Percentiles rank a stretch among this genome's conserved stretches.
Conservation (phyloP, 2,329 filamentous ascomycete genomes). For the Exserohilum turcica region DNA sequence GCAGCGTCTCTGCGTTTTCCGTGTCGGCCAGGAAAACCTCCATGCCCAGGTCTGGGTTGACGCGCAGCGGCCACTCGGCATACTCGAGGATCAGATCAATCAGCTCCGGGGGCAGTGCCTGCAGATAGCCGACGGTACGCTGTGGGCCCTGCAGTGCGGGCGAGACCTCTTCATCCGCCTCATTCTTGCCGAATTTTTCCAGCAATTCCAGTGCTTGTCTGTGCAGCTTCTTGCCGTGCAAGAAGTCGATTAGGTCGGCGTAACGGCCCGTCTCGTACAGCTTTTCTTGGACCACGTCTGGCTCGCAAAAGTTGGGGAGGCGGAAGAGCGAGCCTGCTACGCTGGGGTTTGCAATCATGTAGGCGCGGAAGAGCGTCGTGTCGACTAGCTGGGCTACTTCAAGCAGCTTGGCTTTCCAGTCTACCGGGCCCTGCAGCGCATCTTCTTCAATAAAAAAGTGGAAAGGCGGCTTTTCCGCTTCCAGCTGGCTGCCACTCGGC, state of each 20-base stretch:
- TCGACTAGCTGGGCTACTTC: slow-evolving; percentile 85
- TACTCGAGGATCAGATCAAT: slow-evolving; percentile 92
- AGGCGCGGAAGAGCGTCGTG: slow-evolving; percentile 89
- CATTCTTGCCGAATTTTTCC: slow-evolving; percentile 72
- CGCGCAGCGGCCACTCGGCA: slow-evolving; percentile 81
- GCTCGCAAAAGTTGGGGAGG: slow-evolving; percentile 96
- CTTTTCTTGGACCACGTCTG: slow-evolving; percentile 91
- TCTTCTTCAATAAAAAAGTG: slow-evolving; percentile 48
- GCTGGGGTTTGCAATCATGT: slow-evolving; percentile 88
- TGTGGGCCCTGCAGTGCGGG: slow-evolving; percentile 76
- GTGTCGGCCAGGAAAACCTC: slow-evolving; percentile 92
- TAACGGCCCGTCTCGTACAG: slow-evolving; percentile 87
- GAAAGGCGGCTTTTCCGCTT: slow-evolving; percentile 50
- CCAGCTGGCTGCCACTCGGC: slow-evolving; percentile 46
- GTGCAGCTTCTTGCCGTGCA: slow-evolving; percentile 93
- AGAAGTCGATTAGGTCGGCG: slow-evolving; percentile 94
- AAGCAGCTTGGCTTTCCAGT: slow-evolving; percentile 73
- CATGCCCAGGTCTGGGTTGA: slow-evolving; percentile 78
- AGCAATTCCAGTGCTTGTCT: slow-evolving; percentile 83
- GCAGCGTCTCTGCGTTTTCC: slow-evolving; percentile 89
- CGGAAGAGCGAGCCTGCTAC: slow-evolving; percentile 90
- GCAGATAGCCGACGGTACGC: slow-evolving; percentile 86
- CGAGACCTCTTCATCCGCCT: slow-evolving; percentile 53
- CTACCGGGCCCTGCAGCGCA: slow-evolving; percentile 45
- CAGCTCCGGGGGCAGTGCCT: slow-evolving; percentile 82